A percentile compares a stretch with the other conserved stretches of the same genome.
Conservation (phyloP, 2,329 filamentous ascomycete species). For the Colletotrichum melonis region DNA sequence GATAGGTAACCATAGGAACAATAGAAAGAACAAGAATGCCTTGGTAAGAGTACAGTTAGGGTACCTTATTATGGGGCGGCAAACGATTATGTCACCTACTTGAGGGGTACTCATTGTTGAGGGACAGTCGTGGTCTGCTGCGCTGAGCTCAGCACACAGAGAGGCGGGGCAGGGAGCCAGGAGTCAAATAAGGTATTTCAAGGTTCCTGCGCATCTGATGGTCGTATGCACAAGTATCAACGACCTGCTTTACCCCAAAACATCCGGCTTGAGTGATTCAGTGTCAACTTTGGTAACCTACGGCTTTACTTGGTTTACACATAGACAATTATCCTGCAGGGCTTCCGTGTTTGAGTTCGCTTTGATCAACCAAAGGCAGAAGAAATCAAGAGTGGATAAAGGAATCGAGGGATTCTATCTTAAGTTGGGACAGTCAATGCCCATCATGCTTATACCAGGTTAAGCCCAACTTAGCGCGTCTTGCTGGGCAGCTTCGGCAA, state of each 20-base stretch:
- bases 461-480: not conserved
- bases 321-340: not conserved
- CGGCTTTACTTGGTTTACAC: not conserved
- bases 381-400: not conserved
- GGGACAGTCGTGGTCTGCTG: not conserved
- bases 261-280: not conserved
- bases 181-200: conserved; percentile 2
- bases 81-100: too few species aligned
- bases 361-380: not conserved
- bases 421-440: not conserved
- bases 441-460: not conserved
- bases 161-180: not conserved
- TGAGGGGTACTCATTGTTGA: conserved; percentile 4
- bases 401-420: not conserved
- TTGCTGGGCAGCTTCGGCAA: not conserved
- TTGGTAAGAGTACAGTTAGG: too few species aligned
- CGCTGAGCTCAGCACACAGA: conserved; percentile 14
- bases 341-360: not conserved
- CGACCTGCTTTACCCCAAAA: not conserved
- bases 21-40: too few species aligned
- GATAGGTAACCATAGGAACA: too few species aligned
- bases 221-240: not conserved
- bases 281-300: not conserved
- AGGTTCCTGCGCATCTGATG: conserved; percentile 5
- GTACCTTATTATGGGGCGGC: too few species aligned